phyloP scores from a whole-genome alignment of 331 rosid genomes.

The Rosa hybrid region DNA sequence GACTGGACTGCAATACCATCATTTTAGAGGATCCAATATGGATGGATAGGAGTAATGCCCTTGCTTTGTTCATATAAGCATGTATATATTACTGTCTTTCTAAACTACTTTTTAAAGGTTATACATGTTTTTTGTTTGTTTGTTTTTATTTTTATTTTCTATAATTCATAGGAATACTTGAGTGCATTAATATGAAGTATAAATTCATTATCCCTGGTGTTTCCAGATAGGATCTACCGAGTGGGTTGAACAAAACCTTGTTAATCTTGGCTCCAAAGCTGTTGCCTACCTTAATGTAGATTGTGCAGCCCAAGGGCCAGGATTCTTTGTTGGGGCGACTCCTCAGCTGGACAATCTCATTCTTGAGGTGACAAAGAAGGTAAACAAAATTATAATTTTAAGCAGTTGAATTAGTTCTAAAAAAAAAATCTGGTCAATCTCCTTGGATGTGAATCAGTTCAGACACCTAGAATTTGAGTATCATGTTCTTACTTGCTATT shows the following conservation, averaged over 20 bases:
- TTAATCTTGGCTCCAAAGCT: constrained; percentile 73
- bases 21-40: not conserved
- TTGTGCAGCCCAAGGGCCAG: constrained; percentile 95
- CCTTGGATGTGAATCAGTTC: not conserved
- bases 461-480: constrained; percentile 14
- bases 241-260: constrained; percentile 95
- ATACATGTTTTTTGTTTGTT: constrained; percentile 11
- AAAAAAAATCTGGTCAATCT: not conserved
- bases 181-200: not conserved
- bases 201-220: constrained; percentile 22
- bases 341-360: constrained; percentile 92
- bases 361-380: constrained; percentile 74
- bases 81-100: not conserved
- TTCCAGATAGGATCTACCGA: constrained; percentile 91
- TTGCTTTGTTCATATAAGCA: not conserved
- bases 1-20: not conserved
- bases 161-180: not conserved
- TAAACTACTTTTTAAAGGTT: not conserved
- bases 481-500: constrained; percentile 19
- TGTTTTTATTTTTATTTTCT: not conserved
- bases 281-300: constrained; percentile 95
- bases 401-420: not conserved
- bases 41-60: not conserved
- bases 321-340: constrained; percentile 77
- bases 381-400: constrained; percentile 21